Base-by-base conservation (phyloP, 2,329 filamentous ascomycete species). In the Epichloe coenophiala region DNA sequence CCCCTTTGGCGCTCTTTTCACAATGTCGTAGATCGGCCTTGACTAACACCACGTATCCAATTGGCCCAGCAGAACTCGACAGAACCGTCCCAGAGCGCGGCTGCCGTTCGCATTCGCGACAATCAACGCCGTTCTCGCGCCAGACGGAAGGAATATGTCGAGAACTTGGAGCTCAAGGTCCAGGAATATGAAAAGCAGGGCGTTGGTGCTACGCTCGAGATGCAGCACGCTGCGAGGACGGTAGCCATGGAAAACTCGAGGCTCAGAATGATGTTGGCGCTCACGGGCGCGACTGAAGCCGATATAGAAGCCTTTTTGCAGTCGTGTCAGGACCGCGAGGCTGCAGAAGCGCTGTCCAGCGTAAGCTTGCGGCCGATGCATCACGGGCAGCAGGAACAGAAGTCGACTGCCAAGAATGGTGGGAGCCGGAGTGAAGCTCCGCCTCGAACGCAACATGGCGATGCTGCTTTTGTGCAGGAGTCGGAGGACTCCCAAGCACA, bases 81-180 rank as follows among this genome's bases (percentile, higher is more conserved):
- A 36, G 51, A 53, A n/a, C 49, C 51, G 39, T 60, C 62, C 12
- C 51, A 57, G 35, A 64, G 62, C 50, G 61, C 64, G 47, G 63
- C 65, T 45, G 64, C 63, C 49, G 53, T 66, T 49, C 68, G 68
- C 51, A 70, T 71, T 56, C 69, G 74, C 55, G 70, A 76, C 54
- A 78, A 75, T 59, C 76, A 79, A 63, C 72, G 75, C 44, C 71
- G 71, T 38, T 75, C 71, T 15, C 69, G 76, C 37, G 73, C 71
- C 31, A 73, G 75, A 38, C 71, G 69, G 35, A 72, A 71, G 53
- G 74, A 75, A 53, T 72, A 73, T 52, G 62, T 78, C 51, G 68
- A 71, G 47, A 66, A 66, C 13, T 64, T 80, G 53, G 72, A 76
- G 58, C 63, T 58, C 21, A 67, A 68, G 42, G 54, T 79, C 36